These are phyloP conservation scores for Hemisphaericaspora xylofermentans DNA, from an alignment of 1,139 yeast species.

Conservation along the genomic window DNA sequence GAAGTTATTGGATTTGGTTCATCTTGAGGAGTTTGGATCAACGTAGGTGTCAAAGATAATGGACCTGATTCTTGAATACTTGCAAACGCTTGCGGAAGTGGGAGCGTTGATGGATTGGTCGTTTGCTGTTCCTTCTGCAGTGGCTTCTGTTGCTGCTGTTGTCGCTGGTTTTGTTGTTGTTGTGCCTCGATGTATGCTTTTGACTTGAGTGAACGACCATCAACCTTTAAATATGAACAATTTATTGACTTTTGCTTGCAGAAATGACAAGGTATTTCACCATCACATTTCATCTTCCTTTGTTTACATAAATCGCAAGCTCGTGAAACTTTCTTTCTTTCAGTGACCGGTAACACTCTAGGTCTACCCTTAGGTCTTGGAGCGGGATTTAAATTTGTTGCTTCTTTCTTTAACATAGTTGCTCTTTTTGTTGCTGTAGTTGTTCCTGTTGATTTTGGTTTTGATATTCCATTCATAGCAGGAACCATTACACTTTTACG, in stretches of 20 bases:
- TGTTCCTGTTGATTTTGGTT: not conserved
- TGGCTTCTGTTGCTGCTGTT: not conserved
- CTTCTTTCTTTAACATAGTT: not conserved
- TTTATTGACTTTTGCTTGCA: conserved; percentile 23
- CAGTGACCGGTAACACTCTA: conserved; percentile 11
- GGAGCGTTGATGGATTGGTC: not conserved
- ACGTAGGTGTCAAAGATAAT: not conserved
- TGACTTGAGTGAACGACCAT: conserved; percentile 25
- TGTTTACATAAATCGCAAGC: conserved; percentile 43
- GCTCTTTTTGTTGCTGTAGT: not conserved
- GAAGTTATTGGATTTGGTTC: too few relatives aligned
- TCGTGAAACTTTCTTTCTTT: conserved; percentile 31
- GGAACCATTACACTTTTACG: not conserved
- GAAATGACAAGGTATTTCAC: conserved; percentile 26
- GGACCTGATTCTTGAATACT: not conserved
- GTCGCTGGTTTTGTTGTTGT: conserved; percentile 11
- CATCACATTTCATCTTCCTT: conserved; percentile 36
- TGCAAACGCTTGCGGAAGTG: not conserved
- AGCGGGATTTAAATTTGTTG: not conserved
- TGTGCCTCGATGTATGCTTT: conserved; percentile 10
- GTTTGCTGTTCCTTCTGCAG: conserved; percentile 6
- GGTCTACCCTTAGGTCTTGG: conserved; percentile 15
- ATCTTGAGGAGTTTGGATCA: not conserved
- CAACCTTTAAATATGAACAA: conserved; percentile 27
- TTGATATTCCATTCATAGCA: not conserved